Evolutionary conservation across 768 basidiomycete species (phyloP), one percentile per base, ranked within the genome.

Genomic region (Psilocybe sp.): DNA sequence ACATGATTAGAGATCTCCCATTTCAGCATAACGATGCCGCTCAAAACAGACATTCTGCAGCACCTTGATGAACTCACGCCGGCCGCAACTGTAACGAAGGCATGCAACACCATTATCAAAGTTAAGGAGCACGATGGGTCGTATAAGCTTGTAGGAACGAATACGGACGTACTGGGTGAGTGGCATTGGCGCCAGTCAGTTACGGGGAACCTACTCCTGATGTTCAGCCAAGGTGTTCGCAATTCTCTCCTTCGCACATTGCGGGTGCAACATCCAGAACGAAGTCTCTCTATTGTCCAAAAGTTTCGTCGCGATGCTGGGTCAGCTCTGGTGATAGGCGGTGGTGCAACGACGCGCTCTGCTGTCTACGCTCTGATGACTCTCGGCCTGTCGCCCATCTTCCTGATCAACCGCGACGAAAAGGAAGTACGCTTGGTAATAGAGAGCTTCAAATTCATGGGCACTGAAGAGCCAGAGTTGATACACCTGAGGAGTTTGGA

Each of bases 321-420:
- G n/a, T 39, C 69, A 4, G 69, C 64, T 13, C 59, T 69, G n/a
- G 58, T 71, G 5, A 67, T 72, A 23, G 70, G 70, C 16, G 71
- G 71, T 31, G 71, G 71, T 15, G 70, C 68, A 6, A 71, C 70
- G 19, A 70, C 68, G 13, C 67, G 70, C 28, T 69, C 68, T 13
- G 67, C 70, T 1, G 65, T 64, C 11, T 62, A 71, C 68, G 79
- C 60, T 67, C 70, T 57, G 63, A 67, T 15, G 64, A 69, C 52
- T 69, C 82, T 69, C 78, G 87, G 48, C 75, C 84, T 76, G 77
- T 77, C 36, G 78, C 80, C 83, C 70, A 62, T 59, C 15, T 68
- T 63, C 47, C 55, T 64, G 46, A 53, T 62, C 41, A 66, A 69
- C 48, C 63, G 71, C 15, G 69, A 69, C 46, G 52, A 46, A 5